Evolutionary conservation across 2,329 filamentous ascomycete genomes (phyloP), one percentile per base, ranked within the genome.

Genomic region (Cladosporium austrohemisphaericum): DNA sequence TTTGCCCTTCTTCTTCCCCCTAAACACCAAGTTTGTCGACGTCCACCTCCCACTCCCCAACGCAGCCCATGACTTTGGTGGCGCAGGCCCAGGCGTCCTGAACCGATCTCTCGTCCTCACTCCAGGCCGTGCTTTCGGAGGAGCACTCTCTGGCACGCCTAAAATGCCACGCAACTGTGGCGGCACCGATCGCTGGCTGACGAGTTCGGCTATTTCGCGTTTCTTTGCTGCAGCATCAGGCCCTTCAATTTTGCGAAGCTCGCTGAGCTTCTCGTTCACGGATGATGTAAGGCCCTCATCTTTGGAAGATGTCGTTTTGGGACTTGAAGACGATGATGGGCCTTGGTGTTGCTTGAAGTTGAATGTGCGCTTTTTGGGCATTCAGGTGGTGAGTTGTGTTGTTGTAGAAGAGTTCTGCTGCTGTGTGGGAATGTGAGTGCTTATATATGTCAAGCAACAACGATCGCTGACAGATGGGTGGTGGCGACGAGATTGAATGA

Each of bases 321-420:
- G 2, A 65, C 63, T 53, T 70, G 66, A 11, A 68, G n/a, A n/a
- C 65, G 57, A 57, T 35, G 53, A 56, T 11, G 50, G 45, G 26
- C 68, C 68, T 57, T 71, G 66, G 33, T 68, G 60, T 52, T 68
- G 65, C 47, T 67, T 67, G 55, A 72, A 70, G 51, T 65, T 63
- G 33, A 66, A 68, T 13, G 65, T 63, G 53, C 71, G 68, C 60
- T 74, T 75, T 65, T 75, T 76, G 57, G 73, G 73, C 73, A 76
- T 76, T 37, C 44, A 47, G 44, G 13, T 43, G 31, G 37, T 40
- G 29, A 16, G 10, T 32, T 23, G 32, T 26, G n/a, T n/a, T 33
- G 19, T 14, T 33, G 31, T n/a, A 33, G 10, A 33, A n/a, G n/a
- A n/a, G n/a, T n/a, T n/a, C n/a, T n/a, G n/a, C n/a, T n/a, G n/a